Percentiles rank a stretch among this genome's conserved stretches.
phyloP scores from a whole-genome alignment of 768 basidiomycete genomes.

The Podaxis mareebaensis region DNA sequence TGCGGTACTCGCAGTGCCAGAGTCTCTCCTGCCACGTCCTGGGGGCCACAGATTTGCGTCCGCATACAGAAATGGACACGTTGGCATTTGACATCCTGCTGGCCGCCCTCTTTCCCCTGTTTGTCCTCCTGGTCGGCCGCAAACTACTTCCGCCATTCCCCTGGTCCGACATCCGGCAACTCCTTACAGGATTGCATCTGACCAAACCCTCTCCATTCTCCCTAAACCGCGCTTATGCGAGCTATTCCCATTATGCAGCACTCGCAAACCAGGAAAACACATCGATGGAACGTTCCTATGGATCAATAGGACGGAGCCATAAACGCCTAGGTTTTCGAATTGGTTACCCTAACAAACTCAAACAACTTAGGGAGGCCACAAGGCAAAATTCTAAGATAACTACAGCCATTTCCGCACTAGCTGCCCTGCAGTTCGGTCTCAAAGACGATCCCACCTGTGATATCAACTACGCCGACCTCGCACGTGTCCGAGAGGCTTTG shows the following conservation, averaged over 20 bases:
- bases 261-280: slow-evolving; percentile 43
- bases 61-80: background rate
- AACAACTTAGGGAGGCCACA: slow-evolving; percentile 41
- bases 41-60: background rate
- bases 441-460: slow-evolving; percentile 16
- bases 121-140: slow-evolving; percentile 33
- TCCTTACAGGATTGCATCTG: slow-evolving; percentile 27
- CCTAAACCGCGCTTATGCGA: slow-evolving; percentile 39
- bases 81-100: slow-evolving; percentile 37
- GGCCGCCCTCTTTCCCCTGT: slow-evolving; percentile 39
- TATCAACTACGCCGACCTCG: slow-evolving; percentile 38
- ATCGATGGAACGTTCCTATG: slow-evolving; percentile 44
- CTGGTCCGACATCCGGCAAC: slow-evolving; percentile 27
- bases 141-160: slow-evolving; percentile 26
- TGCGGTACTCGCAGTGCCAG: background rate
- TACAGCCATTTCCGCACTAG: slow-evolving; percentile 39
- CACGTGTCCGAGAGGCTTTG: slow-evolving; percentile 55
- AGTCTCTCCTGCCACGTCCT: no score
- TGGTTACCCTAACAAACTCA: slow-evolving; percentile 56
- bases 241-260: slow-evolving; percentile 44
- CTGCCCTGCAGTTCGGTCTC: slow-evolving; percentile 25
- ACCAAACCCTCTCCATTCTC: slow-evolving; percentile 37
- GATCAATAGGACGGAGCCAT: slow-evolving; percentile 42
- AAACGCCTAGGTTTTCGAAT: slow-evolving; percentile 51
- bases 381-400: slow-evolving; percentile 38